These are phyloP conservation scores for Halophytophthora polymorphica DNA, from an alignment of 352 stramenopile species.

Conservation along the genomic window DNA sequence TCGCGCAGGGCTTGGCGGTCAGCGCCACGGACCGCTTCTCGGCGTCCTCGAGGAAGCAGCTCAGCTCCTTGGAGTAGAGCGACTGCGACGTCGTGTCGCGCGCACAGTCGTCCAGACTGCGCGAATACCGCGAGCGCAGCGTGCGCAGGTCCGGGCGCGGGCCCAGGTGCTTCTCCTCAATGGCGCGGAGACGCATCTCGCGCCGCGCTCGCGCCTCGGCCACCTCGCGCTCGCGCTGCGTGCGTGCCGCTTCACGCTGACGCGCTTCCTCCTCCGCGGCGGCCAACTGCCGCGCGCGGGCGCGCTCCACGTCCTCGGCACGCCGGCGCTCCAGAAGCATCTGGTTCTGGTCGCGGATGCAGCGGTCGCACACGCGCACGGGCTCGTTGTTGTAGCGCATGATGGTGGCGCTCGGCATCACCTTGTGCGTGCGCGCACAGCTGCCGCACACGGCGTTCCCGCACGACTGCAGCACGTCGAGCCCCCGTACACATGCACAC, in stretches of 20 bases:
- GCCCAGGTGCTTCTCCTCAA: constrained; percentile 62
- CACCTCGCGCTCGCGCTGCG: constrained; percentile 45
- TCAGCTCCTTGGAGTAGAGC: constrained; percentile 41
- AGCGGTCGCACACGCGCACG: constrained; percentile 78
- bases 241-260: constrained; percentile 48
- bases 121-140: constrained; percentile 31
- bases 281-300: constrained; percentile 64
- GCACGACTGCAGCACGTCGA: constrained; percentile 42
- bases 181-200: constrained; percentile 37
- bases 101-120: constrained; percentile 56
- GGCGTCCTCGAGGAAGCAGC: constrained; percentile 54
- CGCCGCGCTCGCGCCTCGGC: constrained; percentile 41
- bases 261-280: constrained; percentile 68
- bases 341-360: constrained; percentile 72
- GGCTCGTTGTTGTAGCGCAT: constrained; percentile 76
- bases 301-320: constrained; percentile 65
- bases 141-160: constrained; percentile 42
- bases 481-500: constrained; percentile 4
- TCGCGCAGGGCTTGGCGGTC: constrained; percentile 27
- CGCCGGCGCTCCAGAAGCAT: constrained; percentile 69
- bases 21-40: constrained; percentile 53
- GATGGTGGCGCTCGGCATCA: constrained; percentile 62
- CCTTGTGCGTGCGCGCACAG: constrained; percentile 74
- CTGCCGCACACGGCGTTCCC: constrained; percentile 76
- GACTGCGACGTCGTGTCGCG: constrained; percentile 18